Evolutionary conservation across 768 basidiomycete species (phyloP), one percentile per base, ranked within the genome.

Genomic region (Cyathus striatus): DNA sequence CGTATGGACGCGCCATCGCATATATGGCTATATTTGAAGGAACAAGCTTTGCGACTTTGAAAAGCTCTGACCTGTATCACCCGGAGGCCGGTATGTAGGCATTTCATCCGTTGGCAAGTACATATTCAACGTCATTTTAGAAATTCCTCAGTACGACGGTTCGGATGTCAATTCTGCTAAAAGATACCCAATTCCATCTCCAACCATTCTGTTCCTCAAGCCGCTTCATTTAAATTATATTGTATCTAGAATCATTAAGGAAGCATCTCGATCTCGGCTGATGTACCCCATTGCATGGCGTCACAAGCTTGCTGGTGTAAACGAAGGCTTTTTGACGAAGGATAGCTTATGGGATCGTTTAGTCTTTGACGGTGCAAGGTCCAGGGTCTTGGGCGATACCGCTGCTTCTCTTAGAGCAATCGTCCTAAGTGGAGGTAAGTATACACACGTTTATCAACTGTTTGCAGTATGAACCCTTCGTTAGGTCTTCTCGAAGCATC

Each of bases 341-440:
- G 81, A 86, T 45, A 85, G 86, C 45, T 58, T 90, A n/a, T 91
- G 89, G 85, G 92, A 96, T 57, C 75, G 83, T 41, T 63, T 84
- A 9, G 76, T 90, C 22, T 87, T 90, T 58, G 81, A 83, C 43
- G 61, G 64, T 9, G 83, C 89, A 9, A 73, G 93, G 18, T 70
- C 69, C 27, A 57, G 66, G 48, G 70, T 80, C 22, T 56, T 88
- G 46, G 79, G 85, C 44, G 73, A 79, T 12, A 72, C 75, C 40
- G 79, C 81, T 2, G 68, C 73, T 1, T 76, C 79, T 18, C 49
- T 93, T 27, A 69, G 90, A 46, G 80, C 69, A n/a, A 68, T 86
- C 2, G 66, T 91, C 42, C 75, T 88, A 42, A 79, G 83, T 42
- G 88, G 78, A 43, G 88, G 90, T 87, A 53, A 50, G 72, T 62